phyloP scores from a whole-genome alignment of 2,329 filamentous ascomycete genomes.

The Penicillium carneum region DNA sequence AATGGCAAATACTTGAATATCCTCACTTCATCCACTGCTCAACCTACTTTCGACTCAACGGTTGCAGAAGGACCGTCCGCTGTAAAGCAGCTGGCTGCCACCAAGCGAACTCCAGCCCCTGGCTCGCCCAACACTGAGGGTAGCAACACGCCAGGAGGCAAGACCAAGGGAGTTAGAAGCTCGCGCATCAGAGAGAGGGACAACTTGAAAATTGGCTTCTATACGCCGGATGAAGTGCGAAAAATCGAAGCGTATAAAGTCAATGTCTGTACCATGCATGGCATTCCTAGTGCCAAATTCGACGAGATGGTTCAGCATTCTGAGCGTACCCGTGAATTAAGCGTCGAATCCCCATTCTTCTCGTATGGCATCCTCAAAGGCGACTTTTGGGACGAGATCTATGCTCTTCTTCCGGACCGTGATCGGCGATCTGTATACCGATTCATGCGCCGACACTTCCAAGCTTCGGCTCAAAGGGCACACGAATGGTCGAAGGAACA shows the following conservation, averaged over 20 bases:
- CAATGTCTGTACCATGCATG: conserved; percentile 44
- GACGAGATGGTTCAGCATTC: conserved; percentile 48
- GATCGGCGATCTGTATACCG: conserved; percentile 50
- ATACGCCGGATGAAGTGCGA: conserved; percentile 41
- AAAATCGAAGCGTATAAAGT: conserved; percentile 45
- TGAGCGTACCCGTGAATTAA: conserved; percentile 23
- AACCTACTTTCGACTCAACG: not conserved
- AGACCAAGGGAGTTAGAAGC: conserved; percentile 8
- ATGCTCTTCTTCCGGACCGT: conserved; percentile 46
- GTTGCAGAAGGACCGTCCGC: not conserved
- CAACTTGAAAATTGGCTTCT: conserved; percentile 41
- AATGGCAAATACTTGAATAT: not conserved
- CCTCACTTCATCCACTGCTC: not conserved
- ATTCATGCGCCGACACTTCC: conserved; percentile 55
- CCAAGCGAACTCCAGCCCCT: not conserved
- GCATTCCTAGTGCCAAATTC: conserved; percentile 34
- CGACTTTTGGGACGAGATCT: conserved; percentile 49
- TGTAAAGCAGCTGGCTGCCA: not conserved
- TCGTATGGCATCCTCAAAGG: conserved; percentile 35
- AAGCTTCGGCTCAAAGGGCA: conserved; percentile 46
- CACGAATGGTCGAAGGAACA: conserved; percentile 52
- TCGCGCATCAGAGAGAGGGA: conserved; percentile 22
- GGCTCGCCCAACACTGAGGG: conserved; percentile 4
- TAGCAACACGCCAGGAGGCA: not conserved
- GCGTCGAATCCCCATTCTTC: conserved; percentile 35